These are phyloP conservation scores for Penicillium egyptiacum DNA, from an alignment of 495 filamentous ascomycete genomes.

Conservation along the genomic window DNA sequence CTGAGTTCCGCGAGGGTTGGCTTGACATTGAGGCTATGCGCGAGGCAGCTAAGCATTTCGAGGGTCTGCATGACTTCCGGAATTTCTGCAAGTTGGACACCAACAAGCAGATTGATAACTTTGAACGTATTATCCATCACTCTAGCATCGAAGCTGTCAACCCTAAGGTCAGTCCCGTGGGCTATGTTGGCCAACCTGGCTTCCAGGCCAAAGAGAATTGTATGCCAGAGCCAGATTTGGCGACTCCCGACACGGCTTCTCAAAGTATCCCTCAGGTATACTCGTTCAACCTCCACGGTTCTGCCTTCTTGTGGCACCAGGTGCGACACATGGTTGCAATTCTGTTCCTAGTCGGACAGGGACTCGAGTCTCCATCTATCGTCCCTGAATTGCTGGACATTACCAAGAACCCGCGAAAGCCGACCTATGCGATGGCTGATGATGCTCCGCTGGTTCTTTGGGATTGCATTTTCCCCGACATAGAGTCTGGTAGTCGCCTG, in stretches of 20 bases:
- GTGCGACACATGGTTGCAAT: conserved; percentile 88
- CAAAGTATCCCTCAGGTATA: conserved; percentile 64
- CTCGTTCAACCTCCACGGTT: conserved; percentile 80
- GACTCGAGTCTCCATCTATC: conserved; percentile 72
- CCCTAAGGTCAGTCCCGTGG: conserved; percentile 45
- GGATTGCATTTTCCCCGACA: conserved; percentile 87
- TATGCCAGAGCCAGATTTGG: conserved; percentile 19
- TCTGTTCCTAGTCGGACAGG: conserved; percentile 88
- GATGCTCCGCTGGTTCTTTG: conserved; percentile 89
- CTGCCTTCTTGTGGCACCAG: conserved; percentile 98
- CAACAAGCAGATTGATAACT: conserved; percentile 81
- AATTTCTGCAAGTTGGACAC: conserved; percentile 95
- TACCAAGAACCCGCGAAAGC: conserved; percentile 64
- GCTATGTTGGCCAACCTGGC: conserved; percentile 34
- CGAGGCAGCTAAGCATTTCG: conserved; percentile 70
- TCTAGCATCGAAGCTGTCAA: conserved; percentile 71
- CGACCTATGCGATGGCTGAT: conserved; percentile 84
- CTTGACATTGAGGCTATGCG: conserved; percentile 87
- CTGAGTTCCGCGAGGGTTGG: conserved; percentile 52
- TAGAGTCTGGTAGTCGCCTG: conserved; percentile 43
- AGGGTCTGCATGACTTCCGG: conserved; percentile 88
- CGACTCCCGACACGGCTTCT: conserved; percentile 17
- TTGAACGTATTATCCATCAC: conserved; percentile 71
- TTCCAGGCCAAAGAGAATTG: conserved; percentile 32
- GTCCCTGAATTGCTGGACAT: conserved; percentile 73